Conservation (phyloP, 768 basidiomycete species). For the Dentipellis fragilis region DNA sequence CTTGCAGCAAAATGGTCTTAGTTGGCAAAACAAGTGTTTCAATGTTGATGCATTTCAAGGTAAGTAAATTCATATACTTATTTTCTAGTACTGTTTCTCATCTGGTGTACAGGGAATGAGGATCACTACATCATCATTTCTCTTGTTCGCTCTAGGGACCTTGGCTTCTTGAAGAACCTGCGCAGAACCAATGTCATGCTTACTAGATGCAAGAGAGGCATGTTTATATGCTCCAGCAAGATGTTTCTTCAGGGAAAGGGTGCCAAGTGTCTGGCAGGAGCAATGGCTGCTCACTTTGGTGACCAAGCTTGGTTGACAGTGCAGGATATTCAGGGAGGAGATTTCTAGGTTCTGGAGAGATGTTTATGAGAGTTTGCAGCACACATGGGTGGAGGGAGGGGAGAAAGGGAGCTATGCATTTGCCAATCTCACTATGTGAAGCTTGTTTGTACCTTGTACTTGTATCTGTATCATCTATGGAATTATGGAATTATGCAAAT, state of each 20-base stretch:
- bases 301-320: constrained; percentile 27
- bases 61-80: constrained; percentile 18
- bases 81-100: constrained; percentile 3
- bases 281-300: constrained; percentile 24
- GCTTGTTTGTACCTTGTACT: no score
- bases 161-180: constrained; percentile 59
- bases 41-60: constrained; percentile 81
- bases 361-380: not conserved
- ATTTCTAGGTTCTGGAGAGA: constrained; percentile 14
- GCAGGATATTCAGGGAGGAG: constrained; percentile 26
- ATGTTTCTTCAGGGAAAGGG: constrained; percentile 51
- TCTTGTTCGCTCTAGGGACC: constrained; percentile 46
- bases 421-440: not conserved
- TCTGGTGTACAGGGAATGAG: constrained; percentile 56
- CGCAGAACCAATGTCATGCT: constrained; percentile 85
- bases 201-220: constrained; percentile 65
- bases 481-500: not conserved
- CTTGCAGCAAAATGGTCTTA: constrained; percentile 39
- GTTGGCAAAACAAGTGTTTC: constrained; percentile 63
- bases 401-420: not conserved
- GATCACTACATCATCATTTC: constrained; percentile 71
- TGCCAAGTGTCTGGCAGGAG: constrained; percentile 33
- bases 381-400: not conserved
- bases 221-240: constrained; percentile 62
- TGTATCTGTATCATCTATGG: no score